These are phyloP conservation scores for Sporormia fimetaria DNA, from an alignment of 495 filamentous ascomycete species.

Conservation along the genomic window DNA sequence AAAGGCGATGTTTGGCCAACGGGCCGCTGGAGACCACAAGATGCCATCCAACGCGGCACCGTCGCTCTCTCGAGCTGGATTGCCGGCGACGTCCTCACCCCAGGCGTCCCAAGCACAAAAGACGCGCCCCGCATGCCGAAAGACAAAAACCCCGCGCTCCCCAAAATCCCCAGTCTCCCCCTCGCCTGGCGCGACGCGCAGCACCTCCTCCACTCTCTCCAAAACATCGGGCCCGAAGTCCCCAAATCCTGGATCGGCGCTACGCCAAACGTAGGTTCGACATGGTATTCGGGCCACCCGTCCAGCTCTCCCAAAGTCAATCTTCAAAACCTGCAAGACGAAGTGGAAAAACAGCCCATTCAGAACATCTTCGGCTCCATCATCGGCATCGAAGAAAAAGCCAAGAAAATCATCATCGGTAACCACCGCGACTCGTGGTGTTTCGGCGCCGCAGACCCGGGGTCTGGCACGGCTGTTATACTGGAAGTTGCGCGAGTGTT, in stretches of 20 bases:
- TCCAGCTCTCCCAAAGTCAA: constrained; percentile 62
- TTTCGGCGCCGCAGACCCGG: constrained; percentile 74
- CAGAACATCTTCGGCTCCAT: constrained; percentile 85
- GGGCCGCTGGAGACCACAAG: constrained; percentile 66
- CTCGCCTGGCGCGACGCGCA: constrained; percentile 83
- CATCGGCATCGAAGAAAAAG: constrained; percentile 62
- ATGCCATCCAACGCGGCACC: constrained; percentile 71
- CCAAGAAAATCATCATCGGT: constrained; percentile 82
- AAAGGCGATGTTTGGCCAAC: constrained; percentile 57
- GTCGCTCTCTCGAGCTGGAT: constrained; percentile 77
- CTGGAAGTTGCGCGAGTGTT: constrained; percentile 77
- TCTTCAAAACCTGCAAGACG: constrained; percentile 81
- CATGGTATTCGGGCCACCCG: constrained; percentile 70
- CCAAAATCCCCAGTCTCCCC: constrained; percentile 78
- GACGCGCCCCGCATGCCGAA: constrained; percentile 52
- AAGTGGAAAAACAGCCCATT: constrained; percentile 68
- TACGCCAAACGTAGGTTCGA: constrained; percentile 52
- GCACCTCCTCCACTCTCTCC: constrained; percentile 59
- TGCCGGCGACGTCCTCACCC: constrained; percentile 78
- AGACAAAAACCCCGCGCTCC: constrained; percentile 59
- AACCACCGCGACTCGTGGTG: constrained; percentile 93
- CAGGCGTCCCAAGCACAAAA: constrained; percentile 69
- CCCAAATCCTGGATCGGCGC: constrained; percentile 67
- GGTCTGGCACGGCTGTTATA: constrained; percentile 74
- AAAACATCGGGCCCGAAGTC: constrained; percentile 61